Conservation (phyloP, 2,329 filamentous ascomycete species). For the Pyricularia grisea region DNA sequence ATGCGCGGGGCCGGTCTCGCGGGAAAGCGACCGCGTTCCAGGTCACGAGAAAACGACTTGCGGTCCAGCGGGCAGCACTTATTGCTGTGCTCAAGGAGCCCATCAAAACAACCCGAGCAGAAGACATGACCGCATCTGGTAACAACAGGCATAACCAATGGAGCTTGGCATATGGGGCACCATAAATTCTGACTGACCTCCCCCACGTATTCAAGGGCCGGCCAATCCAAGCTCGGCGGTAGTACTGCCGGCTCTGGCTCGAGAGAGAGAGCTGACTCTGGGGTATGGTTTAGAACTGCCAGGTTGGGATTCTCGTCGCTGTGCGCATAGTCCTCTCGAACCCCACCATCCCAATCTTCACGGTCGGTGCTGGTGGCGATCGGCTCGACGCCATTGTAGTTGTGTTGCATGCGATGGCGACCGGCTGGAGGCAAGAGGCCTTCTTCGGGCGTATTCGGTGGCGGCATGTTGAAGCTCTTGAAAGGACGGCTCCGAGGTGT, state of each 20-base stretch:
- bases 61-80: conserved; percentile 49
- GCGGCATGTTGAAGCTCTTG: conserved; percentile 14
- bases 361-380: neutral
- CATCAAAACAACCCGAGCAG: conserved; percentile 46
- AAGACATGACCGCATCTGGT: conserved; percentile 57
- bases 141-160: conserved; percentile 50
- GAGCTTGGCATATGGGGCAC: conserved; percentile 42
- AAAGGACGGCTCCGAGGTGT: no score
- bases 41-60: conserved; percentile 21
- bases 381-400: neutral
- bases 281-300: neutral
- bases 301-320: neutral
- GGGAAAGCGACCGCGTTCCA: conserved; percentile 19
- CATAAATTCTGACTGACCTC: conserved; percentile 24
- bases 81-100: conserved; percentile 30
- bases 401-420: neutral
- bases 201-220: conserved; percentile 20
- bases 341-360: neutral
- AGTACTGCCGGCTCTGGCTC: neutral
- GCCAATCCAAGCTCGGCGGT: conserved; percentile 19
- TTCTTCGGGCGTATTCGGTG: conserved; percentile 17
- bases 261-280: neutral
- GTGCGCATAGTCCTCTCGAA: neutral
- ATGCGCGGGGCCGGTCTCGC: conserved; percentile 28
- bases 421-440: neutral